Conservation (phyloP, 768 basidiomycete genomes). For the Boletus subcaerulescens region DNA sequence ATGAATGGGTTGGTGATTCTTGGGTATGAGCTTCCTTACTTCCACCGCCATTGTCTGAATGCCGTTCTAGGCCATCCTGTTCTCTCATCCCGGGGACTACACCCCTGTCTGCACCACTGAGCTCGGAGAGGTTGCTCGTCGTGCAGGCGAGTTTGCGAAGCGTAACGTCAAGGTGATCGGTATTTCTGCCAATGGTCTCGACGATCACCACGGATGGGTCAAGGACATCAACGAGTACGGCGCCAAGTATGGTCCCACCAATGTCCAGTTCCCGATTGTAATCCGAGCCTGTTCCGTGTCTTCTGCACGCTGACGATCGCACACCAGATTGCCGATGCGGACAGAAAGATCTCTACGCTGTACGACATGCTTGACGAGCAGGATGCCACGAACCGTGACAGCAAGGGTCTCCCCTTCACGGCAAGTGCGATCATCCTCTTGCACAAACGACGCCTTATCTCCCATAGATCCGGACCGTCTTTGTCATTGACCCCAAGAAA, state of each 20-base stretch:
- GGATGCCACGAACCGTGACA: conserved; percentile 86
- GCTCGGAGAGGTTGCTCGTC: conserved; percentile 92
- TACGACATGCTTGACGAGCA: conserved; percentile 98
- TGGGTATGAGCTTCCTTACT: conserved; percentile 58
- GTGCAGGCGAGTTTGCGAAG: conserved; percentile 76
- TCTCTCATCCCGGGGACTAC: conserved; percentile 94
- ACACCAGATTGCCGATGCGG: conserved; percentile 82
- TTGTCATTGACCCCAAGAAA: conserved; percentile 96
- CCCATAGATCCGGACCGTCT: conserved; percentile 86
- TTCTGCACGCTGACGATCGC: conserved; percentile 8
- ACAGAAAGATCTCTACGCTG: conserved; percentile 77
- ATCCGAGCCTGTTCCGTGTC: neutral
- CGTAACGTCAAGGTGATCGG: conserved; percentile 93
- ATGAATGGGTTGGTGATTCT: conserved; percentile 85
- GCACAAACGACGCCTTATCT: neutral
- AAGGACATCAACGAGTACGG: conserved; percentile 82
- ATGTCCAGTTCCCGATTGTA: conserved; percentile 91
- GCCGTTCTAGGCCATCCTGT: conserved; percentile 69
- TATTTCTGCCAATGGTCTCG: conserved; percentile 86
- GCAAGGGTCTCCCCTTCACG: conserved; percentile 91
- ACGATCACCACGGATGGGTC: conserved; percentile 86
- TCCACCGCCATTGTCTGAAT: neutral
- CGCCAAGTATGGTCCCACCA: conserved; percentile 63
- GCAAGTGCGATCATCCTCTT: conserved; percentile 33
- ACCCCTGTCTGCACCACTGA: conserved; percentile 97